Percentiles rank a stretch among this genome's conserved stretches.
Conservation (phyloP, 768 basidiomycete genomes). For the Russula lepida region DNA sequence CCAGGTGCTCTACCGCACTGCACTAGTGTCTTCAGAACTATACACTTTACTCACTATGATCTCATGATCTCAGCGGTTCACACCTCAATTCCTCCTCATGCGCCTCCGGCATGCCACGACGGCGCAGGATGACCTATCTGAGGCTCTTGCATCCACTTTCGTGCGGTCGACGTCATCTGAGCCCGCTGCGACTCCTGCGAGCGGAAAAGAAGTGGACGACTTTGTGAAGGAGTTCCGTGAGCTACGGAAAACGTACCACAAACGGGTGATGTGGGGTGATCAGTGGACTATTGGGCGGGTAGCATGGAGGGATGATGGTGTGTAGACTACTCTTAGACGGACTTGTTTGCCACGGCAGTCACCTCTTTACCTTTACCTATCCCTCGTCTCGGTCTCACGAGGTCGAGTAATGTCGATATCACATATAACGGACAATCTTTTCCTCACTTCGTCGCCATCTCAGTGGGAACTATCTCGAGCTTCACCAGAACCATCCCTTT, state of each 20-base stretch:
- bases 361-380: too few species aligned
- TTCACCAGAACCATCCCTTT: neutral
- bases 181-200: conserved; percentile 15
- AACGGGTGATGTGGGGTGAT: conserved; percentile 84
- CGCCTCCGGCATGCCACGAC: conserved; percentile 82
- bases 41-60: neutral
- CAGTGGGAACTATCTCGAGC: neutral
- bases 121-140: conserved; percentile 84
- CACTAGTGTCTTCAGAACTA: neutral
- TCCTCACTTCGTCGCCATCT: neutral
- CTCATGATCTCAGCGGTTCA: conserved; percentile 51
- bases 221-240: conserved; percentile 88
- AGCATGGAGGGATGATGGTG: conserved; percentile 61
- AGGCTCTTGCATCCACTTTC: conserved; percentile 76
- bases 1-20: conserved; percentile 44
- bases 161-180: conserved; percentile 42
- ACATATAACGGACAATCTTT: conserved; percentile 16
- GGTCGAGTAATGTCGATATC: conserved; percentile 10
- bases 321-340: neutral
- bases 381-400: too few species aligned
- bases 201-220: conserved; percentile 61
- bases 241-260: conserved; percentile 83
- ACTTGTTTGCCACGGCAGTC: neutral
- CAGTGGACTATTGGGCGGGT: conserved; percentile 82
- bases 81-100: conserved; percentile 81